Base-by-base conservation (phyloP, 495 filamentous ascomycete species). In the Beverwykella pulmonaria region DNA sequence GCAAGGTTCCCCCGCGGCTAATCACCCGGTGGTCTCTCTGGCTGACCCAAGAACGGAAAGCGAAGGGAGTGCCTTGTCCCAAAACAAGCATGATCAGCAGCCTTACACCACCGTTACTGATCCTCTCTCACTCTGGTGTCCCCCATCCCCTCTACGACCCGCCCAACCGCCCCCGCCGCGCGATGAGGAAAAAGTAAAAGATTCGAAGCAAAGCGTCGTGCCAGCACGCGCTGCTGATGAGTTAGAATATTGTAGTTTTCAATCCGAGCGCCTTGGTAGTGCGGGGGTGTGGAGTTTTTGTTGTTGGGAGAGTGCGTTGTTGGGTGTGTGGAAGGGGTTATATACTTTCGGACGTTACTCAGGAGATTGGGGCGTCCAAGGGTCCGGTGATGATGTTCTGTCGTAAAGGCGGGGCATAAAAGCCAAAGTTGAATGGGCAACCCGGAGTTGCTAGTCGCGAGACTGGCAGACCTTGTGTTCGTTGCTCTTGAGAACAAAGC, bases 101-200 rank as follows among this genome's bases (percentile, higher is more conserved):
- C 34, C 20, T 12, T 62, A 19, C 17, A 29, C 22, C 20, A 15
- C 14, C 29, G 22, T 22, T 23, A n/a, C 29, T n/a, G 34, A 44
- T 44, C 39, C 50, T 17, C 19, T 44, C 49, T 22, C 17, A 14
- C 55, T 47, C 12, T 25, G 22, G n/a, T 22, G 4, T 17, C 6
- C 30, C 14, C 15, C 29, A n/a, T n/a, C 26, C 39, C 54, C 2
- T 44, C 55, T 3, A 19, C 44, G 17, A 9, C 34, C 53, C 41
- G 9, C 19, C 63, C 46, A 36, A 32, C 47, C 48, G n/a, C 57
- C 55, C 63, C 58, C 57, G 47, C 58, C 58, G 64, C 58, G 64
- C 64, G 41, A 36, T 49, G 64, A 54, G 48, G 64, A 67, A 12
- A 62, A 26, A 49, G 57, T 62, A 67, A 67, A 67, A 61, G 58